phyloP scores from a whole-genome alignment of 169 alveolate genomes.

The Cryptosporidium bovis region DNA sequence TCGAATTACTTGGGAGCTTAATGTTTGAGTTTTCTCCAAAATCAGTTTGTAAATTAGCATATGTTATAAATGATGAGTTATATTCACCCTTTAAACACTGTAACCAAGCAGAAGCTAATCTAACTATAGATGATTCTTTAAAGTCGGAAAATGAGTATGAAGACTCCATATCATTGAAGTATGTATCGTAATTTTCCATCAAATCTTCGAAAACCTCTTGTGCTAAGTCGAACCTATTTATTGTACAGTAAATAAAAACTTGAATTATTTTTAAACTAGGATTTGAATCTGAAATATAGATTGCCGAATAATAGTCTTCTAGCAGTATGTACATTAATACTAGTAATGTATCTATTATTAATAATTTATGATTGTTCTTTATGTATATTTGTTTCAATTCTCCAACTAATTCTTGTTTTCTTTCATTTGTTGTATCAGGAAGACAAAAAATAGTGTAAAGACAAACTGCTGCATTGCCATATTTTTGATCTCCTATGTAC shows the following conservation, averaged over 20 bases:
- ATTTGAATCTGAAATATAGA: slow-evolving; percentile 18
- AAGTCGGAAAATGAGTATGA: slow-evolving; percentile 11
- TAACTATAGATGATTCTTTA: slow-evolving; percentile 52
- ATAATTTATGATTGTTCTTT: slow-evolving; percentile 2
- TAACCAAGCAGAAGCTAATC: slow-evolving; percentile 63
- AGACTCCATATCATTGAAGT: slow-evolving; percentile 7
- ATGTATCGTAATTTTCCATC: slow-evolving; percentile 28
- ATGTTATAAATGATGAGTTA: slow-evolving; percentile 57
- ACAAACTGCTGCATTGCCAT: slow-evolving; percentile 56
- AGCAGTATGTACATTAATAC: slow-evolving; percentile 28
- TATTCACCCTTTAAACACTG: slow-evolving; percentile 71
- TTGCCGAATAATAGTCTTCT: slow-evolving; percentile 41
- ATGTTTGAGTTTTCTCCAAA: slow-evolving; percentile 57
- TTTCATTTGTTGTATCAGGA: slow-evolving; percentile 40
- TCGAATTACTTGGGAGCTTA: slow-evolving; percentile 21
- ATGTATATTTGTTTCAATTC: slow-evolving; percentile 47
- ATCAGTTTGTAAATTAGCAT: slow-evolving; percentile 70
- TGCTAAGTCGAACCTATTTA: slow-evolving; percentile 57
- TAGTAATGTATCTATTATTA: slow-evolving; percentile 4
- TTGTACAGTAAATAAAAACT: slow-evolving; percentile 51
- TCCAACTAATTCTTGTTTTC: slow-evolving; percentile 27
- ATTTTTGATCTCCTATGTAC: slow-evolving; percentile 23
- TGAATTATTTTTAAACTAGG: slow-evolving; percentile 27
- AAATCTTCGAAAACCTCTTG: slow-evolving; percentile 33
- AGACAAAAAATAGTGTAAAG: slow-evolving; percentile 21